Base-by-base conservation (phyloP, 140 eudicot species). In the Bidens hawaiensis region DNA sequence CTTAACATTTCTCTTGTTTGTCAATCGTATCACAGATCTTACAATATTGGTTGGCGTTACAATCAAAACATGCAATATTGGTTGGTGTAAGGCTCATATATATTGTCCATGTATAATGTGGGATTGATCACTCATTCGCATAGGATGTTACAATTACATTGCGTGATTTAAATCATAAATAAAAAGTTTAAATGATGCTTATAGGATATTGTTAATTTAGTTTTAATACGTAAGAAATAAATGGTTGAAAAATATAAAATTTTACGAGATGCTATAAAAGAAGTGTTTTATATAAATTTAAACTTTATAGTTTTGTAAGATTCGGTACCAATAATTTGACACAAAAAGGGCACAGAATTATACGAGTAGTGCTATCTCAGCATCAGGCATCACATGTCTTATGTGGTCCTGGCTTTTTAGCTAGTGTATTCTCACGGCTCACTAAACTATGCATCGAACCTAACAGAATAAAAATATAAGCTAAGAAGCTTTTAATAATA, bases 381-480 rank as follows among this genome's bases (percentile, higher is more conserved):
- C n/a, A n/a, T 22, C 3, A 52, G 59, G 34, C 36, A 19, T 52
- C 59, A 24, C 36, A 52, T 25, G 36, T 24, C 34, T 5, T 23
- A 22, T 24, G 59, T 52, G 59, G 59, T 52, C 59, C 59, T 52
- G 12, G 25, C 36, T 24, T 24, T 52, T 24, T 52, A 24, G 59
- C 11, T 26, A 5, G 59, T 25, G 25, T 52, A 52, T 52, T 34
- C 34, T 52, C 59, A 52, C 33, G 34, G 36, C 36, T 52, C 59
- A 5, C 36, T 25, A 12, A 52, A 13, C 34, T 25, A 52, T 24
- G 10, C 18, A 13, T 2, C 2, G 24, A 25, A 24, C 59, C 34
- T 50, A 21, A 24, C 1, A 52, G 5, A 22, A 49, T 14, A 25
- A 13, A 24, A 24, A 0, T 14, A 25, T 52, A 52, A 1, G 9